phyloP scores from a whole-genome alignment of 2,329 filamentous ascomycete species.

The Amauroascus verrucosus region DNA sequence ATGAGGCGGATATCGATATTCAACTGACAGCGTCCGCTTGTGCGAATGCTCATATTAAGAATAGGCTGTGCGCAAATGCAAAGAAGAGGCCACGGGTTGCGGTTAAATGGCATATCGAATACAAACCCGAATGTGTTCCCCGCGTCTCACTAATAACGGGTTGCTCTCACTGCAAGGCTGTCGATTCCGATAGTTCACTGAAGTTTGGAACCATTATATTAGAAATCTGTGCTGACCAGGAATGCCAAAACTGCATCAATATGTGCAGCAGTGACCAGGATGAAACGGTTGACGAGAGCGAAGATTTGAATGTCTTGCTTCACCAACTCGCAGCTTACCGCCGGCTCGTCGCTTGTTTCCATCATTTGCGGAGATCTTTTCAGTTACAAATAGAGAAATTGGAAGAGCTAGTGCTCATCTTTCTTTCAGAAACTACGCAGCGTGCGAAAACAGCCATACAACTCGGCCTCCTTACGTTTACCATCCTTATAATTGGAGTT shows the following conservation, averaged over 20 bases:
- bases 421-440: not conserved
- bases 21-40: not conserved
- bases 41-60: not conserved
- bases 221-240: not conserved
- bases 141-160: not conserved
- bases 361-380: not conserved
- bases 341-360: not conserved
- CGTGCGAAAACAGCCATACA: not conserved
- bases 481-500: not conserved
- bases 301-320: not conserved
- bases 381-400: not conserved
- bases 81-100: not conserved
- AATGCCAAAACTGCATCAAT: not conserved
- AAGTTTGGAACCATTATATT: not conserved
- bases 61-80: not conserved
- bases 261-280: not conserved
- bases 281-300: not conserved
- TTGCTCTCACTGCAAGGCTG: not conserved
- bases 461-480: not conserved
- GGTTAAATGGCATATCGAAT: constrained; percentile 9
- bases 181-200: not conserved
- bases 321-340: not conserved
- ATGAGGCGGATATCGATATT: constrained; percentile 7
- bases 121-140: not conserved
- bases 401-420: not conserved